Evolutionary conservation across 176 grass and related monocot species (phyloP).

Genomic region (Oryza longistaminata): DNA sequence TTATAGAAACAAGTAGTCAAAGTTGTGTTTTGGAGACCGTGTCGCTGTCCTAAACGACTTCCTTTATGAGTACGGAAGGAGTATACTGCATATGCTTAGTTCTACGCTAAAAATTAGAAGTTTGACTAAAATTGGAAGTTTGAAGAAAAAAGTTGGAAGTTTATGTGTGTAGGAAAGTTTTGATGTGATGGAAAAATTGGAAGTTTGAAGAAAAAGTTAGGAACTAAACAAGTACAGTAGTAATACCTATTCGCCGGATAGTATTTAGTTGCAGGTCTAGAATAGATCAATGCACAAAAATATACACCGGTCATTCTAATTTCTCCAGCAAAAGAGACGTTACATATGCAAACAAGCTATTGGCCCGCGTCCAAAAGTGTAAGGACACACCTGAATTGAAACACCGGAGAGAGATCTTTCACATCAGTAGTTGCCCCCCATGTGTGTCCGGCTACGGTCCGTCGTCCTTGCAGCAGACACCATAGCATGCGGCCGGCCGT

Average conservation of each 20-base stretch:
- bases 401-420: background rate
- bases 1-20: too few relatives aligned
- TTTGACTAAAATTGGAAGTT: too few relatives aligned
- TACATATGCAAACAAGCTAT: background rate
- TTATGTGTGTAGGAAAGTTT: too few relatives aligned
- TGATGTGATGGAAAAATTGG: too few relatives aligned
- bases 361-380: background rate
- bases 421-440: background rate
- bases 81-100: too few relatives aligned
- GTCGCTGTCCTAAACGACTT: too few relatives aligned
- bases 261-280: background rate
- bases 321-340: background rate
- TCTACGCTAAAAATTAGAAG: too few relatives aligned
- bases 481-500: background rate
- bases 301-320: background rate
- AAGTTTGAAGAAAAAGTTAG: too few relatives aligned
- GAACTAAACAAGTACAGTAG: too few relatives aligned
- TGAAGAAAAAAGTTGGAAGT: too few relatives aligned
- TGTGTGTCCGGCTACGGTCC: background rate
- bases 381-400: background rate
- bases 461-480: background rate
- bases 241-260: background rate
- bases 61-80: too few relatives aligned
- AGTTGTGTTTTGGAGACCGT: too few relatives aligned
- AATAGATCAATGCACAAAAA: background rate